Evolutionary conservation across 352 stramenopile genomes (phyloP).

Genomic region (Elongisporangium anandrum): DNA sequence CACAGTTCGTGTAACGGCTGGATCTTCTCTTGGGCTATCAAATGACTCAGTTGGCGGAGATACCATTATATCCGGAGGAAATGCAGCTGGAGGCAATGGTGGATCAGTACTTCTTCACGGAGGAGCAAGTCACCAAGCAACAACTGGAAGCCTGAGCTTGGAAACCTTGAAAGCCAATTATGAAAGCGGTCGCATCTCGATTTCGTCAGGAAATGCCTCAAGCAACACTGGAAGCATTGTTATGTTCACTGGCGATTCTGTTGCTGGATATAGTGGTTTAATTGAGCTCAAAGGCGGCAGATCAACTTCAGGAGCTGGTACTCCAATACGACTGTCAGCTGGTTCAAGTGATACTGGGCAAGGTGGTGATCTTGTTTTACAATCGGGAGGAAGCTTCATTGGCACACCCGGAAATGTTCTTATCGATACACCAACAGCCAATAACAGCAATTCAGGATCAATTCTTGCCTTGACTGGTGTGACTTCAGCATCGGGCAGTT

Average conservation of each 20-base stretch:
- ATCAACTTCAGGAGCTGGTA: conserved; percentile 31
- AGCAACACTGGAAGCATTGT: conserved; percentile 35
- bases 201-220: conserved; percentile 28
- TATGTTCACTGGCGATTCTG: conserved; percentile 42
- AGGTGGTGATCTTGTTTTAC: conserved; percentile 11
- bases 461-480: conserved; percentile 25
- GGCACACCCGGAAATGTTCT: conserved; percentile 23
- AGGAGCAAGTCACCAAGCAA: conserved; percentile 27
- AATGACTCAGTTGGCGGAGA: conserved; percentile 32
- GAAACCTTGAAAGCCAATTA: conserved; percentile 15
- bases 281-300: conserved; percentile 46
- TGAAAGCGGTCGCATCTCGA: conserved; percentile 22
- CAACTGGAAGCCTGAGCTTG: conserved; percentile 34
- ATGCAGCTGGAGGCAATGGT: conserved; percentile 29
- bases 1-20: conserved; percentile 22
- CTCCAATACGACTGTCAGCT: conserved; percentile 26
- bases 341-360: conserved; percentile 22
- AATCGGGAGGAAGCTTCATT: conserved; percentile 6
- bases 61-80: conserved; percentile 38
- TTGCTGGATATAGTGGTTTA: conserved; percentile 27
- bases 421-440: conserved; percentile 10
- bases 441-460: conserved; percentile 18
- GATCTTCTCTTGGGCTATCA: conserved; percentile 23
- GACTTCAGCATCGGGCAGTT: conserved; percentile 12
- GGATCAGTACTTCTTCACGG: conserved; percentile 38